These are phyloP conservation scores for Nemania bipapillata DNA, from an alignment of 2,329 filamentous ascomycete species.

Conservation along the genomic window DNA sequence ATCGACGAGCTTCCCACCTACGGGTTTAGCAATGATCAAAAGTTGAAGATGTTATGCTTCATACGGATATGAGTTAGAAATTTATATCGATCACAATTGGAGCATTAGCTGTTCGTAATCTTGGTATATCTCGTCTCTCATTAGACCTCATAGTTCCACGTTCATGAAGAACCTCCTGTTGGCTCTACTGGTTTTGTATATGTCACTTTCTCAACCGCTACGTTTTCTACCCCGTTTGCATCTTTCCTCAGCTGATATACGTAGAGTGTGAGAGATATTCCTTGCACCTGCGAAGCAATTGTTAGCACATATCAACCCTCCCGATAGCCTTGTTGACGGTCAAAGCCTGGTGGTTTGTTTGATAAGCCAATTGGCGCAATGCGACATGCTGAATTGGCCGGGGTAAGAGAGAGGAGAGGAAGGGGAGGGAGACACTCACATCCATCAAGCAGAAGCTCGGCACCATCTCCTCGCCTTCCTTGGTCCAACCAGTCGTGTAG, in stretches of 20 bases:
- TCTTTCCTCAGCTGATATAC: constrained; percentile 88
- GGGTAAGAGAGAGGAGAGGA: neutral
- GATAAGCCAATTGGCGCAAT: neutral
- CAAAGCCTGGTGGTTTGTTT: neutral
- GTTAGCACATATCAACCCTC: neutral
- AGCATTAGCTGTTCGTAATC: constrained; percentile 30
- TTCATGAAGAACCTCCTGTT: constrained; percentile 61
- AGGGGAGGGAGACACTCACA: constrained; percentile 68
- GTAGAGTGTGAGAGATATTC: constrained; percentile 93
- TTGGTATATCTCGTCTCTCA: constrained; percentile 37
- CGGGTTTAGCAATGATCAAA: neutral
- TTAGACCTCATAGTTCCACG: constrained; percentile 34
- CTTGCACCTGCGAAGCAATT: constrained; percentile 75
- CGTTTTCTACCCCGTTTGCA: constrained; percentile 78
- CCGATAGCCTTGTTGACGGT: neutral
- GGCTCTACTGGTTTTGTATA: constrained; percentile 80
- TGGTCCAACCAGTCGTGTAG: constrained; percentile 67
- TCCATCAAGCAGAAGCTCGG: constrained; percentile 98
- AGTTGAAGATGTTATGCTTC: neutral
- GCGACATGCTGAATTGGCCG: neutral
- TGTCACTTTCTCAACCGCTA: constrained; percentile 86
- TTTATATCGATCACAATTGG: constrained; percentile 10
- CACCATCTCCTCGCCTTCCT: constrained; percentile 75
- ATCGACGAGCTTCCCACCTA: neutral
- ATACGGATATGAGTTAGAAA: neutral